Percentiles rank a stretch among this genome's conserved stretches.
phyloP scores from a whole-genome alignment of 2,329 filamentous ascomycete species.

The Geosmithia flava region DNA sequence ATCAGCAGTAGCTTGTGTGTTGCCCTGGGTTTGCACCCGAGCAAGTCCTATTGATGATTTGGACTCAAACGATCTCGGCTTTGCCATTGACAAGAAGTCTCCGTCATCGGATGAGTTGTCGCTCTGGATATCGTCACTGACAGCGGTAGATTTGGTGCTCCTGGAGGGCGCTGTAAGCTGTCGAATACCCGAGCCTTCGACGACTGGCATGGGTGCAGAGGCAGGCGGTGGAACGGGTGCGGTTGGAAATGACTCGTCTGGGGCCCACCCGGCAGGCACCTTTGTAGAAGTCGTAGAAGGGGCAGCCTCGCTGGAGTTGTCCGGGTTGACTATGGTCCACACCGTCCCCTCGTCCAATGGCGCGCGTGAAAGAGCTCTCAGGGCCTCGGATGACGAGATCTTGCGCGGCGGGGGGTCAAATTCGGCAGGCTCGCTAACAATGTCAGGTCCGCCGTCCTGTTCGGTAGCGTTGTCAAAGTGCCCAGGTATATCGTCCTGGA shows the following conservation, averaged over 20 bases:
- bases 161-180: neutral
- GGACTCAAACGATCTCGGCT: conserved; percentile 15
- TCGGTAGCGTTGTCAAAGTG: conserved; percentile 6
- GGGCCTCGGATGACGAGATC: conserved; percentile 41
- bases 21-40: neutral
- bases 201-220: neutral
- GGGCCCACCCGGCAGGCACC: neutral
- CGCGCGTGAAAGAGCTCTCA: conserved; percentile 36
- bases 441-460: conserved; percentile 5
- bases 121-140: conserved; percentile 3
- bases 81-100: conserved; percentile 25
- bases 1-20: conserved; percentile 2
- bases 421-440: conserved; percentile 19
- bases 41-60: conserved; percentile 9
- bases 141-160: neutral
- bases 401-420: conserved; percentile 30
- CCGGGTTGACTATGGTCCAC: conserved; percentile 35
- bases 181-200: neutral
- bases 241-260: neutral
- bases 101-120: conserved; percentile 23
- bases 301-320: conserved; percentile 10
- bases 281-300: neutral
- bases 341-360: conserved; percentile 36
- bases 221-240: conserved; percentile 3
- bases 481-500: conserved; percentile 12